Evolutionary conservation across 768 basidiomycete genomes (phyloP), one percentile per base, ranked within the genome.

Genomic region (Cubamyces sp.): DNA sequence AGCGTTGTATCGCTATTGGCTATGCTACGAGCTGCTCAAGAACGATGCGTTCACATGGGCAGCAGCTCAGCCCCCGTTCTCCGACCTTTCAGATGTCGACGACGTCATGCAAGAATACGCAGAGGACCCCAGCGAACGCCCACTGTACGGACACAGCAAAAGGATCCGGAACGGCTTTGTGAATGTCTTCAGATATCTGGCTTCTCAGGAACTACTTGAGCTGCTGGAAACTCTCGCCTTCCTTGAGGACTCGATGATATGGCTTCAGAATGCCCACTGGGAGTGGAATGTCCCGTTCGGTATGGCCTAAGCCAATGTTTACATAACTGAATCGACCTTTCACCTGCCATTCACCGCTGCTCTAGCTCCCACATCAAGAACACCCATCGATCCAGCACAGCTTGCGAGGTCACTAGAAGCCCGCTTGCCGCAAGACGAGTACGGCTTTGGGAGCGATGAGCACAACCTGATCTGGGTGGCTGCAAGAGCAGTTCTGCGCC

Each of bases 1-100:
- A 26, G 76, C 70, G 9, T 43, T 74, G 57, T 75, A 75, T 56
- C 63, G 73, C 11, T 64, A 71, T 54, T 75, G 68, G 68, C 48
- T 74, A 12, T 69, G 34, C 66, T 66, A 59, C 23, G 28, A 30
- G 2, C 30, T 58, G 11, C n/a, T 45, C 26, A 30, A 30, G 5
- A 18, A 1, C 14, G 26, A 9, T 25, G 41, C 3, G 52, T 18
- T 1, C 43, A 43, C 15, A 23, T 7, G 12, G 49, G 26, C 7
- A 59, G 60, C 21, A 8, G 28, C 28, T 30, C 3, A 30, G 8
- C 8, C 8, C 28, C 28, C 28, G 28, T 8, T 30, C 28, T 30
- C 28, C 28, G 28, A 30, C 28, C 28, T 30, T 8, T 30, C 28
- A 30, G 23, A 47, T 19, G 48, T 45, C n/a, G 26, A 57, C 12